A percentile compares a stretch with the other conserved stretches of the same genome.
Evolutionary conservation across 2,329 filamentous ascomycete species (phyloP).

Genomic region (Incumbomyces lentus): DNA sequence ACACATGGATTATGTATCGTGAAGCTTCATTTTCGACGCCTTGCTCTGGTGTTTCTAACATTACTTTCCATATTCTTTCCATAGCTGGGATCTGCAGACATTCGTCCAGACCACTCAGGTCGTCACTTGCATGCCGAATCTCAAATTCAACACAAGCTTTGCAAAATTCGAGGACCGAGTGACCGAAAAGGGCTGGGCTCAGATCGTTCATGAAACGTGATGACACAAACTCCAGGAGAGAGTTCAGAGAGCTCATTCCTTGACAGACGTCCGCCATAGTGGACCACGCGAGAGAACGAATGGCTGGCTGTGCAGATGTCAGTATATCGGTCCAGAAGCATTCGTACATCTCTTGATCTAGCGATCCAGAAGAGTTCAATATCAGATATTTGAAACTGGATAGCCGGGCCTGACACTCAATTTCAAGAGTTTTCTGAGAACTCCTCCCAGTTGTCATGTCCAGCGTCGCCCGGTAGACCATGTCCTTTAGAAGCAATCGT

Average conservation of each 20-base stretch:
- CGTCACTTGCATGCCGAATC: conserved; percentile 8
- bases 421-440: conserved; percentile 2
- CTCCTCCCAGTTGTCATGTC: not conserved
- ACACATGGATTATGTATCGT: conserved; percentile 61
- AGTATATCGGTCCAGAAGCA: conserved; percentile 65
- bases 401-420: conserved; percentile 4
- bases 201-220: conserved; percentile 14
- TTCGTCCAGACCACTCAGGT: conserved; percentile 25
- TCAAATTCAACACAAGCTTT: conserved; percentile 13
- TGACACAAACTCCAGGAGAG: conserved; percentile 14
- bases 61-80: conserved; percentile 75
- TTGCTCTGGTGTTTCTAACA: conserved; percentile 56
- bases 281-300: conserved; percentile 60
- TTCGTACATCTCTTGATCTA: conserved; percentile 52
- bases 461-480: conserved; percentile 19
- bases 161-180: conserved; percentile 15
- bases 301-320: conserved; percentile 51
- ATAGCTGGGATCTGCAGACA: conserved; percentile 39
- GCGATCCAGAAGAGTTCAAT: conserved; percentile 47
- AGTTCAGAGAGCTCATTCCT: conserved; percentile 18
- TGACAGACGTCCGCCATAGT: conserved; percentile 45
- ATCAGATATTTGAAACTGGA: conserved; percentile 7
- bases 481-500: conserved; percentile 11
- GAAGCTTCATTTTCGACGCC: conserved; percentile 61
- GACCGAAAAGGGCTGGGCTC: conserved; percentile 11